These are phyloP conservation scores for Vinca minor DNA, from an alignment of 257 asterid genomes.

Conservation along the genomic window DNA sequence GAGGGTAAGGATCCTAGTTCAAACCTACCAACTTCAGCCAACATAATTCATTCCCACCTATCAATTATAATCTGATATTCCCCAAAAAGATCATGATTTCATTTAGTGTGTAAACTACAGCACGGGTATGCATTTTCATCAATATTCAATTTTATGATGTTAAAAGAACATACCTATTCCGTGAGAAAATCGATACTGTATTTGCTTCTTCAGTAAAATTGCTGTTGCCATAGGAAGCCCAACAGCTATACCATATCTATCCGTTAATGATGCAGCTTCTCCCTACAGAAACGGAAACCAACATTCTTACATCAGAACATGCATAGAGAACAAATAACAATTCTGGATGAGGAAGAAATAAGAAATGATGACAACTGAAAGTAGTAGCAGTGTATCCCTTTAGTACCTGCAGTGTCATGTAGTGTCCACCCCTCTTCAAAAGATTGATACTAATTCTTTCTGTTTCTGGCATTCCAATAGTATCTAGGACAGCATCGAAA, in stretches of 20 bases:
- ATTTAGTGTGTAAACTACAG: not conserved
- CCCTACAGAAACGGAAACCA: constrained; percentile 46
- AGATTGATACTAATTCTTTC: constrained; percentile 66
- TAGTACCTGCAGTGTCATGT: constrained; percentile 66
- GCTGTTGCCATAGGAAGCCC: constrained; percentile 76
- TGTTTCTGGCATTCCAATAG: constrained; percentile 79
- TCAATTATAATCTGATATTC: not conserved
- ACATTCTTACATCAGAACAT: constrained; percentile 4
- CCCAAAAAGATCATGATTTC: not conserved
- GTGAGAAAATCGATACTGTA: constrained; percentile 69
- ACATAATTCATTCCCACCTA: not conserved
- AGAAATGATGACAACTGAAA: not conserved
- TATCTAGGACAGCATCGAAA: constrained; percentile 92
- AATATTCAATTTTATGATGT: not conserved
- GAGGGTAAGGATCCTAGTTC: not conserved
- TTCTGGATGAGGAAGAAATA: not conserved
- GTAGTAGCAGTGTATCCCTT: constrained; percentile 60
- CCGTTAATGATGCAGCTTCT: constrained; percentile 78
- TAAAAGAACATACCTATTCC: constrained; percentile 52
- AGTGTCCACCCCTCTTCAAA: constrained; percentile 89
- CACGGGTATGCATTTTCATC: not conserved
- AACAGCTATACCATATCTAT: constrained; percentile 63
- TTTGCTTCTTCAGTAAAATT: constrained; percentile 59
- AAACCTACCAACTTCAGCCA: constrained; percentile 6
- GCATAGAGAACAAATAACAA: not conserved